These are phyloP conservation scores for Phytophthora cryptogea DNA, from an alignment of 352 stramenopile species.

Conservation along the genomic window DNA sequence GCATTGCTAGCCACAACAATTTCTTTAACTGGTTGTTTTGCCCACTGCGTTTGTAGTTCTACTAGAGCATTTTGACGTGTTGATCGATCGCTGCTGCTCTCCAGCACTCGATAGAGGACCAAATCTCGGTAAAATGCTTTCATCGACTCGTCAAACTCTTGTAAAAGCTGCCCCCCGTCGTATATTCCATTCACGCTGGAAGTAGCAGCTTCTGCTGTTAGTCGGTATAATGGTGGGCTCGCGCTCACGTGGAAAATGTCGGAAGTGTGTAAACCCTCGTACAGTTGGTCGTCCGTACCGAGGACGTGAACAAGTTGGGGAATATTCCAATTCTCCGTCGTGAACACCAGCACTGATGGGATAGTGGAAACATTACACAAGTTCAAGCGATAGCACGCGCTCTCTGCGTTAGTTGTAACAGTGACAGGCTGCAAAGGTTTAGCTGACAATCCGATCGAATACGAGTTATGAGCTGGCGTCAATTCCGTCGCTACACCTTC, in stretches of 20 bases:
- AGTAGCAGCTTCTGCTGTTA: constrained; percentile 35
- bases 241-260: constrained; percentile 34
- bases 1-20: constrained; percentile 29
- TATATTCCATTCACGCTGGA: constrained; percentile 17
- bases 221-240: constrained; percentile 39
- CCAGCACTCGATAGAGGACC: constrained; percentile 20
- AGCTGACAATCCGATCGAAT: constrained; percentile 49
- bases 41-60: constrained; percentile 46
- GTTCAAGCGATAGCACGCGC: constrained; percentile 71
- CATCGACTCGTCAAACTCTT: constrained; percentile 20
- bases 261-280: constrained; percentile 48
- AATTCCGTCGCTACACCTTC: constrained; percentile 17
- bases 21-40: constrained; percentile 31
- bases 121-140: constrained; percentile 37
- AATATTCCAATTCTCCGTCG: constrained; percentile 47
- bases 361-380: constrained; percentile 65
- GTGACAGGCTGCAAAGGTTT: constrained; percentile 54
- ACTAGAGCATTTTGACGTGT: constrained; percentile 27
- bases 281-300: constrained; percentile 62
- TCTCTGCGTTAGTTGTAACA: constrained; percentile 54
- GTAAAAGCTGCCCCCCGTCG: constrained; percentile 9
- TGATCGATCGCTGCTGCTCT: background rate
- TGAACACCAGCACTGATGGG: constrained; percentile 46
- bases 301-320: constrained; percentile 48
- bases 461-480: constrained; percentile 53